Evolutionary conservation across 2,329 filamentous ascomycete genomes (phyloP), one percentile per base, ranked within the genome.

Genomic region (Cyphellophora attinorum): DNA sequence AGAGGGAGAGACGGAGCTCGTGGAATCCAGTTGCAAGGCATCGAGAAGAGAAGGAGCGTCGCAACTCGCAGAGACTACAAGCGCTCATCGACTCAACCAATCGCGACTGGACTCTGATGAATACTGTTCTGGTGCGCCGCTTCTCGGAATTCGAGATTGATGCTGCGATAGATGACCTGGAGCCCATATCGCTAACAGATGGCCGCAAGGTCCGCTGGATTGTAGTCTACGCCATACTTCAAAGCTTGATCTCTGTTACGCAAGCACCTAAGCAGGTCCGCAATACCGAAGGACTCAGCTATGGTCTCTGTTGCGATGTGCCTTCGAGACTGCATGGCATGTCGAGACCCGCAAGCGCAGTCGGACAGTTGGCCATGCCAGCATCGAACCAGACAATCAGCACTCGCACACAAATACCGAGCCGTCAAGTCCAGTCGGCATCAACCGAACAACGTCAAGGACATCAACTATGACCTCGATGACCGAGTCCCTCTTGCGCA

Each of bases 151-250:
- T 88, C 37, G 84, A 91, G 50, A 71, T 75, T 34, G 67, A 74
- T 5, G 66, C 64, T 5, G 64, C 69, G 2, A 59, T 62, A 13
- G 76, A 79, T 38, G 74, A 72, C 37, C 40, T 54, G 5, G 72
- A 76, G 21, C 76, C 73, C 49, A 52, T 79, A 1, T 69, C 72
- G 0, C 59, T 75, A 8, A 62, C 69, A 6, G 83, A 89, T 43
- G 81, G 75, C 2, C 74, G 84, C 27, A 88, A 85, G 55, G 72
- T 86, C 11, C 70, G 83, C 25, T 91, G 83, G 83, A 72, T 88
- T 18, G 53, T 88, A 21, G 69, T 89, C 5, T 89, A 89, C 49
- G 70, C 76, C 12, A 69, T 76, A 3, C 70, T 85, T 37, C 84
- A 91, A 52, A 78, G 76, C n/a, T 66, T 91, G 1, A 68, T 72